Base-by-base conservation (phyloP, 2,329 filamentous ascomycete species). In the Pseudocercospora crystallina region DNA sequence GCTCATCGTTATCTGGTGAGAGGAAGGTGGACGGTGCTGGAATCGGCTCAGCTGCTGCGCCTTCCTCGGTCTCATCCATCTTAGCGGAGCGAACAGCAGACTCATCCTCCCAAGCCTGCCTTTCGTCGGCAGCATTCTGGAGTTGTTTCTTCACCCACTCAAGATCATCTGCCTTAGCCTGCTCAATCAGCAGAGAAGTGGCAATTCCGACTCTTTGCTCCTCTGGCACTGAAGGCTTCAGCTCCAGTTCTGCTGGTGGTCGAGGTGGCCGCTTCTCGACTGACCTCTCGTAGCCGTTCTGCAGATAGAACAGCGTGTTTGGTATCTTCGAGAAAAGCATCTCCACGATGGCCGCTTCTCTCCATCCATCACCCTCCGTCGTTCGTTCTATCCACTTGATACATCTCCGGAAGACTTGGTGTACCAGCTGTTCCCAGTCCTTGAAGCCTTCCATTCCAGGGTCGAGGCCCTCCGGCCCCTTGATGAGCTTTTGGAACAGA, bases 311-410 rank as follows among this genome's bases (percentile, higher is more conserved):
- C 1, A 90, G 80, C 0, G 89, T 96, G 39, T 82, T 81, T 44
- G 84, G 85, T 50, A 90, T 87, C 70, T 99, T 99, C 69, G 89
- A 95, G 71, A 99, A 99, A 11, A 99, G 77, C 79, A 99, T 83
- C 71, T 99, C 94, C 1, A 95, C 86, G 43, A 95, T 80, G 35
- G 96, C 76, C 29, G 66, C 58, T 56, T 92, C 89, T 0, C 90
- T 90, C 37, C 90, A 82, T 60, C 96, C 84, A 54, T 94, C 82
- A 8, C 61, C 62, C 11, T 59, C 61, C 1, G 51, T 58, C 0
- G 56, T 51, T 14, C 61, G 55, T 20, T 61, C 56, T 1, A 97
- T 79, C 71, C 94, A 95, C 65, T 87, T 90, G 47, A 89, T 80
- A 57, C 92, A 86, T 64, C 85, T 86, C 60, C 86, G 84, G 58